Evolutionary conservation across 2,329 filamentous ascomycete species (phyloP).

Genomic region (Trichoderma citrinoviride): DNA sequence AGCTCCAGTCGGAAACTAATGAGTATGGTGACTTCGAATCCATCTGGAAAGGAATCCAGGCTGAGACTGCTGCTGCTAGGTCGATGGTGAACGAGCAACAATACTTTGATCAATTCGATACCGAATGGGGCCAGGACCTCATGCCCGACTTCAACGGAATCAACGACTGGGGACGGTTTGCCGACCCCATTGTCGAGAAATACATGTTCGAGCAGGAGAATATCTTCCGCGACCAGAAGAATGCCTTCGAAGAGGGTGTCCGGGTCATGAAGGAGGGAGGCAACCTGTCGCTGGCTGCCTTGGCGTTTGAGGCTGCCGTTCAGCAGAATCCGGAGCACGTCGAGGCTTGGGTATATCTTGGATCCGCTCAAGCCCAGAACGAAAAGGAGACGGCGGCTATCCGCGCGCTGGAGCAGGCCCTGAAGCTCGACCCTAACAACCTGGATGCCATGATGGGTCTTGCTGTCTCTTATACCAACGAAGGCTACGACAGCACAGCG

Average conservation of each 20-base stretch:
- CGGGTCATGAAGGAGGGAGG: constrained; percentile 91
- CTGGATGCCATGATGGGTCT: constrained; percentile 90
- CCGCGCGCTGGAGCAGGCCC: constrained; percentile 83
- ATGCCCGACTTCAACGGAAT: constrained; percentile 56
- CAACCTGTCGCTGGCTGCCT: constrained; percentile 86
- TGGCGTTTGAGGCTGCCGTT: constrained; percentile 93
- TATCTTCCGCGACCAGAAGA: constrained; percentile 73
- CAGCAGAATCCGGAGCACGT: constrained; percentile 85
- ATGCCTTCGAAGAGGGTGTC: constrained; percentile 90
- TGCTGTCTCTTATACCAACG: constrained; percentile 96
- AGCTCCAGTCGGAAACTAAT: constrained; percentile 66
- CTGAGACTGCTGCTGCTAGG: constrained; percentile 67
- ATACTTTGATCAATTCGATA: constrained; percentile 67
- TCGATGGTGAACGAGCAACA: constrained; percentile 67
- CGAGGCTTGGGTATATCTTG: constrained; percentile 90
- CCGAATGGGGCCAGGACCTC: constrained; percentile 68
- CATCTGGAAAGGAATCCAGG: constrained; percentile 80
- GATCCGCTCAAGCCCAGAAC: constrained; percentile 92
- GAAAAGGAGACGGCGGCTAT: constrained; percentile 98
- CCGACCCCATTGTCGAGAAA: constrained; percentile 77
- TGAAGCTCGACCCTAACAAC: constrained; percentile 85
- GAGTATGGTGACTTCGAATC: constrained; percentile 86
- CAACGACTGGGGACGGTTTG: constrained; percentile 64
- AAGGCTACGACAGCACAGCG: constrained; percentile 95
- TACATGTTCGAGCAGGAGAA: constrained; percentile 97